Evolutionary conservation across 129 eudicot species (phyloP), one percentile per base, ranked within the genome.

Genomic region (Apium graveolens): DNA sequence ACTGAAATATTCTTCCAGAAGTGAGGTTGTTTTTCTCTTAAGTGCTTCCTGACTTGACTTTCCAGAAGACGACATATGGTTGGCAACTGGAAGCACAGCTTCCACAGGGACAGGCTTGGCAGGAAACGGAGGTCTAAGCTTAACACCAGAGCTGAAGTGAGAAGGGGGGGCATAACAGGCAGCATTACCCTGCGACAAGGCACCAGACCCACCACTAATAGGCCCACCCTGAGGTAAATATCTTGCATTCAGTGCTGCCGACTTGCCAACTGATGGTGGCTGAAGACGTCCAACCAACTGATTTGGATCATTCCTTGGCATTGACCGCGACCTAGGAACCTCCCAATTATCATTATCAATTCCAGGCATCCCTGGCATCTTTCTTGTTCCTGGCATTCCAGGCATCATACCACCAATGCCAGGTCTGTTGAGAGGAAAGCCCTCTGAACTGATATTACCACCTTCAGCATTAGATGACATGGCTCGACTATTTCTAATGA

Each of bases 401-500:
- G 99, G 99, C 96, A 96, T 96, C 92, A 91, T 85, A 44, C 98
- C 97, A 73, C 93, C 97, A 41, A 87, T 73, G 53, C 98, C 98
- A 10, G 97, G 95, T 17, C 96, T 90, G 80, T 91, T 94, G 72
- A 83, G 78, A 17, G 89, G 85, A 77, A 82, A 90, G 7, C 91
- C 91, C 35, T 78, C 88, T 5, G 92, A 87, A 39, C 88, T 76
- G 9, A 84, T 77, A 84, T 75, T 63, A 41, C 93, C 70, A 32
- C 92, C n/a, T n/a, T n/a, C 91, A 65, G 85, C 79, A 32, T 87
- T 89, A 60, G 90, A 74, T 69, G 86, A 80, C 62, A 80, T 76
- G 1, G 86, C 86, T n/a, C 92, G 92, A 51, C 74, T 82, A 77
- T 90, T 90, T 80, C 98, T 82, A 5, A 91, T 88, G 75, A 89